A percentile compares a stretch with the other conserved stretches of the same genome.
Conservation (phyloP, 441 rosid genomes). For the Erodium chrysanthum region DNA sequence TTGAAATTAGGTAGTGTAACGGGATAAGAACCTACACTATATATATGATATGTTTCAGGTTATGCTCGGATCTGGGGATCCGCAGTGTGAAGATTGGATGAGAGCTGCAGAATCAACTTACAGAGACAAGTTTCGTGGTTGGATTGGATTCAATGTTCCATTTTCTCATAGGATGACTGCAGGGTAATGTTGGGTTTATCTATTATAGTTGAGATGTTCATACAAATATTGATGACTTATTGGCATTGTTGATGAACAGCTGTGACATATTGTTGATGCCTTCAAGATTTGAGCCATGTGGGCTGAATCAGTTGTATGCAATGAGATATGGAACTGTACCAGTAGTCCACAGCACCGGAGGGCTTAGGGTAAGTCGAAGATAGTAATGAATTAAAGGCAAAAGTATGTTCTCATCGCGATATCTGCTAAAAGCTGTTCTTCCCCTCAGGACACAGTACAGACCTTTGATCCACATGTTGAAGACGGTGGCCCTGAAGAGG, state of each 20-base stretch:
- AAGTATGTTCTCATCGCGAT: background rate
- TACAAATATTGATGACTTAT: conserved; percentile 16
- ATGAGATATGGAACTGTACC: conserved; percentile 95
- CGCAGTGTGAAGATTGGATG: conserved; percentile 76
- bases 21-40: no score
- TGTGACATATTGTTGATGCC: conserved; percentile 95
- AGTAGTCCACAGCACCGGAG: conserved; percentile 88
- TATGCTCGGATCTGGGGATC: conserved; percentile 89
- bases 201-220: background rate
- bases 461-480: conserved; percentile 62
- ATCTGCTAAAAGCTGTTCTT: background rate
- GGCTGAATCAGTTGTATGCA: conserved; percentile 85
- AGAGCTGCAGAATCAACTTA: conserved; percentile 53
- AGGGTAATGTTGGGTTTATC: conserved; percentile 44
- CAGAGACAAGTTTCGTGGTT: conserved; percentile 79
- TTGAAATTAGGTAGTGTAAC: no score
- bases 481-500: conserved; percentile 51
- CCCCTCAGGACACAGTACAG: conserved; percentile 72
- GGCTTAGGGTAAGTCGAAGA: conserved; percentile 64
- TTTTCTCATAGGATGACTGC: conserved; percentile 88
- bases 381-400: background rate
- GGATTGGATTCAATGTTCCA: conserved; percentile 92
- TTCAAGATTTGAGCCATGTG: conserved; percentile 94
- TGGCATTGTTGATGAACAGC: conserved; percentile 34
- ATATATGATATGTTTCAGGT: conserved; percentile 35